A percentile compares a stretch with the other conserved stretches of the same genome.
Evolutionary conservation across 805 yeast genomes (phyloP).

Genomic region (Yamadazyma takamatsuzukensis): DNA sequence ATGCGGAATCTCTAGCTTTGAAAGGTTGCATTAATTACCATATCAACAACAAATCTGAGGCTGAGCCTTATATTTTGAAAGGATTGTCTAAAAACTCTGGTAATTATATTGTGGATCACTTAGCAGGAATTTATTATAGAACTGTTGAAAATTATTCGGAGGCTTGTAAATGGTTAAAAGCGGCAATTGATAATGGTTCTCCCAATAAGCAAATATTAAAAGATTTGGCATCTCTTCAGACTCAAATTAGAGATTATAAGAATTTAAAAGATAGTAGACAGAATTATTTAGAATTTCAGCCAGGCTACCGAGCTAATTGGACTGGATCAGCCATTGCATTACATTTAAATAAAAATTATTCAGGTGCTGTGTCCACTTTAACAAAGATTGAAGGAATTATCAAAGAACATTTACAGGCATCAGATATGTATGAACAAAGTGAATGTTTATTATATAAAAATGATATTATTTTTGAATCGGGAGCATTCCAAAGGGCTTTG

Average conservation of each 20-base stretch:
- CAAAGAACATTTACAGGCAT: constrained; percentile 60
- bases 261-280: constrained; percentile 61
- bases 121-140: constrained; percentile 81
- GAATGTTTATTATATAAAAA: constrained; percentile 77
- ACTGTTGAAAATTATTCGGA: constrained; percentile 64
- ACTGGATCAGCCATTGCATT: constrained; percentile 83
- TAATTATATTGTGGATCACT: constrained; percentile 76
- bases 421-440: constrained; percentile 72
- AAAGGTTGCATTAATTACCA: constrained; percentile 71
- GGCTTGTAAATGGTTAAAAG: constrained; percentile 74
- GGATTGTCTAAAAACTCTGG: constrained; percentile 58
- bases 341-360: constrained; percentile 65
- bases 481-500: constrained; percentile 63
- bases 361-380: constrained; percentile 68
- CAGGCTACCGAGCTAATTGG: constrained; percentile 90
- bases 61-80: constrained; percentile 54
- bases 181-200: constrained; percentile 74
- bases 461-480: constrained; percentile 57
- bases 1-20: constrained; percentile 78
- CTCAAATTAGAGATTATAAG: constrained; percentile 74
- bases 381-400: constrained; percentile 72
- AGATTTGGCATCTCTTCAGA: constrained; percentile 75
- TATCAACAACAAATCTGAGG: constrained; percentile 55
- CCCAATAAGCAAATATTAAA: constrained; percentile 74
- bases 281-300: constrained; percentile 62